Conservation (phyloP, 139 green algal genomes). For the Tetradesmus obliquus region DNA sequence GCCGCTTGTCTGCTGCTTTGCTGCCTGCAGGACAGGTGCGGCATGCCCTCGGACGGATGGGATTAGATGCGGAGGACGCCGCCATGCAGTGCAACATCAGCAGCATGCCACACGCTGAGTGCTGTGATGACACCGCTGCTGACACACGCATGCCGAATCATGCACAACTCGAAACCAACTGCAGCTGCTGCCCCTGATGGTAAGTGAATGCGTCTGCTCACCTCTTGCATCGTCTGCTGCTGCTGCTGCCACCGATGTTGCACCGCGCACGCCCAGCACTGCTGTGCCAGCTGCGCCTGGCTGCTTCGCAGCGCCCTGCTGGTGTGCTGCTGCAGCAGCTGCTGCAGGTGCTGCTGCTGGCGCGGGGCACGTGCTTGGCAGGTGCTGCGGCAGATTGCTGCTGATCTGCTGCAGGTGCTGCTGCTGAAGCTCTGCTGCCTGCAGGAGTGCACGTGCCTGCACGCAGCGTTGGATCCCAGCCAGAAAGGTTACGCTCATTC, state of each 20-base stretch:
- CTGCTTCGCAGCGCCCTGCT: background rate
- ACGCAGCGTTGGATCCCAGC: background rate
- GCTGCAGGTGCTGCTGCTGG: background rate
- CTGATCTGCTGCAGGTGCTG: constrained; percentile 63
- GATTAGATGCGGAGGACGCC: background rate
- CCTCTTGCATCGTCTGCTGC: constrained; percentile 26
- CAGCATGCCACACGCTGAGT: too few species aligned
- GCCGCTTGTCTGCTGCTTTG: background rate
- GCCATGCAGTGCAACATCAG: background rate
- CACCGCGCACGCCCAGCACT: background rate
- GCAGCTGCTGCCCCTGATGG: background rate
- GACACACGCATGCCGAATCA: background rate
- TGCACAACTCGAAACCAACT: background rate
- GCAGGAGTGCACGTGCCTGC: constrained; percentile 62
- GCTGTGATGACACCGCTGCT: background rate
- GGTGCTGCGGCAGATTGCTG: constrained; percentile 60
- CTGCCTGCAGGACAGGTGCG: background rate
- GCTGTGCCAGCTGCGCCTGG: constrained; percentile 5
- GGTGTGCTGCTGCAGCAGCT: background rate
- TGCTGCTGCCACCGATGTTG: background rate
- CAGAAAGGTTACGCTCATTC: too few species aligned
- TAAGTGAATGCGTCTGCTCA: background rate
- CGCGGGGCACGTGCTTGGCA: constrained; percentile 47
- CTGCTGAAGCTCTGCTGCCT: constrained; percentile 56
- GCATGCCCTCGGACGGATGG: background rate